Evolutionary conservation across 2,329 filamentous ascomycete species (phyloP), one percentile per base, ranked within the genome.

Genomic region (Endocalyx cinctus): DNA sequence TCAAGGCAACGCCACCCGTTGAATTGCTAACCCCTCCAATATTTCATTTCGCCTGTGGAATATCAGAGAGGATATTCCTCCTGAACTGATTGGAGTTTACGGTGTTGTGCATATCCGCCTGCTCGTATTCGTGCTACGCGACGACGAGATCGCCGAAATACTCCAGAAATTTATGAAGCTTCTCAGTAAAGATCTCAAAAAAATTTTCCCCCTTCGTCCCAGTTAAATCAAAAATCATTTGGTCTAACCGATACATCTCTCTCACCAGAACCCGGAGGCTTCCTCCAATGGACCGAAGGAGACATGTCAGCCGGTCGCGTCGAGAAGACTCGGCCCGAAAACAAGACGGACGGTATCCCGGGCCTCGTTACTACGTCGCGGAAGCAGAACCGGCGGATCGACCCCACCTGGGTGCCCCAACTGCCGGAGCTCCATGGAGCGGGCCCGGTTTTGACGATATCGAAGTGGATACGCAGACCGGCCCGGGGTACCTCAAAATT

Each of bases 81-180:
- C 45, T 8, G 42, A 47, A 16, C 37, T 49, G 4, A 16, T 43
- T 4, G 37, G 33, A 2, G 26, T 23, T 3, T 52, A 41, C 15
- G 46, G 51, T 20, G 29, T 53, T 13, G 37, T 51, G 14, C 34
- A 53, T 17, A 25, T 52, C n/a, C 44, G 46, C 12, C 42, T 50
- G 37, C 37, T 50, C 13, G 35, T 34, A 12, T 45, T 48, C 13
- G 34, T 53, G 4, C n/a, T 46, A 8, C 26, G 31, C 11, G 39
- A 41, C 3, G 39, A 48, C 7, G 35, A 42, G 12, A 22, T 37
- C 2, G 18, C 31, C 3, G 4, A 8, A 5, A 31, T 34, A 12
- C 10, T 41, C 5, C 17, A 10, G 3, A 37, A 37, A 6, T 28
- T 37, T 5, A 11, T 29, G 7, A 27, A 20, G 17, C 14, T 40